Percentiles rank a stretch among this genome's conserved stretches.
These are phyloP conservation scores for Epichloe uncinata DNA, from an alignment of 2,329 filamentous ascomycete genomes.

Conservation along the genomic window DNA sequence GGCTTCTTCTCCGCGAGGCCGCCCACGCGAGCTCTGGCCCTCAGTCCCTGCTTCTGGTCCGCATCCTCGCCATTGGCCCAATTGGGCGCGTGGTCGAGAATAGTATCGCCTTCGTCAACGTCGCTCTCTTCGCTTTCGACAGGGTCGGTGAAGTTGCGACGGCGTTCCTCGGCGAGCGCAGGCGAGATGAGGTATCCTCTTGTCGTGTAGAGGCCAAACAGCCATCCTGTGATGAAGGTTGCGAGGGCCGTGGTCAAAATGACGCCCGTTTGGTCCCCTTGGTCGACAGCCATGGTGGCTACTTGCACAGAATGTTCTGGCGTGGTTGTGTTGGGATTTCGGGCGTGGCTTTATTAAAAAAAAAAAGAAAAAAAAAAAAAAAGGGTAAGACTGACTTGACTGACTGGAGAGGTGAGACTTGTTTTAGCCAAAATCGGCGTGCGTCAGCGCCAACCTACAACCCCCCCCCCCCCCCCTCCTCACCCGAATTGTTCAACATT, in stretches of 20 bases:
- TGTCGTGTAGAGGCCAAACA: conserved; percentile 63
- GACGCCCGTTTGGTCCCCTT: conserved; percentile 36
- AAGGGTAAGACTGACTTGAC: too few species aligned
- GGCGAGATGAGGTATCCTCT: conserved; percentile 47
- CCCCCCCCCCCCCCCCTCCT: too few species aligned
- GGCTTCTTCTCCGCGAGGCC: conserved; percentile 7
- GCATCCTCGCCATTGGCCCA: conserved; percentile 50
- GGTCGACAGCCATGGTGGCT: conserved; percentile 5
- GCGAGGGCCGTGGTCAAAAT: conserved; percentile 62
- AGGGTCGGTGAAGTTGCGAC: conserved; percentile 42
- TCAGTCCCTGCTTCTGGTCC: conserved; percentile 43
- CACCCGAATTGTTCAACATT: background rate
- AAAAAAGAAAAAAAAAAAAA: too few species aligned
- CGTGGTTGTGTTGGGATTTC: too few species aligned
- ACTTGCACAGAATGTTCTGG: too few species aligned
- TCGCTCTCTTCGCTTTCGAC: conserved; percentile 58
- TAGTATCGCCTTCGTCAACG: conserved; percentile 43
- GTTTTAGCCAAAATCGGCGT: too few species aligned
- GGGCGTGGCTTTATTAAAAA: too few species aligned
- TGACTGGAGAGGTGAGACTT: too few species aligned
- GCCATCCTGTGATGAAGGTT: conserved; percentile 63
- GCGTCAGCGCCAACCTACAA: background rate
- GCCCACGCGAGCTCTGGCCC: conserved; percentile 14
- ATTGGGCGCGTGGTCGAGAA: conserved; percentile 54
- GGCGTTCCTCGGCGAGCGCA: conserved; percentile 41